Evolutionary conservation across 116 monocot species (phyloP), one percentile per base, ranked within the genome.

Genomic region (Zostera marina): DNA sequence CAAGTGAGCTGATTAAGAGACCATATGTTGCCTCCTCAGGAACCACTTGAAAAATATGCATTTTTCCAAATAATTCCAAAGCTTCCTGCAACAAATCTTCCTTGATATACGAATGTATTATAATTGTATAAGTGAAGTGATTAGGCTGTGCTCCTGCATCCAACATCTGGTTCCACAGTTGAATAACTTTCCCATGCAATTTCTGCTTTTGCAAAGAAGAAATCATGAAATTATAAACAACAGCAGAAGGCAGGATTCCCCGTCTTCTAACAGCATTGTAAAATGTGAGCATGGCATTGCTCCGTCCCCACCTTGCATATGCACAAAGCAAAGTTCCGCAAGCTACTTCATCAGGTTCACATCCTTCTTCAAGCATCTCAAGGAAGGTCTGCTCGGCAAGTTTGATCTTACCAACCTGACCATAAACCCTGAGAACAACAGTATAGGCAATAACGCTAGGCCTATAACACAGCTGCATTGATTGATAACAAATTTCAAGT

Each of bases 161-260:
- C 56, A 80, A 45, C 69, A 96, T 85, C 56, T 80, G 68, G 15
- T 80, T 65, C 89, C 96, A 89, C 49, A 96, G 39, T 8, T 80
- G 42, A 40, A 89, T 72, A 19, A 78, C 96, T 45, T 80, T 63
- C 15, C 6, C 61, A 53, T 96, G 96, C 51, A 83, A 55, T 63
- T 78, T 89, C 72, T 85, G 71, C 78, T 96, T 89, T 69, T 89
- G 89, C 65, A 89, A 73, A 44, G 89, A 96, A 7, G 89, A 96
- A 52, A 96, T 68, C 89, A 96, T 96, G 70, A 85, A 89, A 71
- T 96, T 96, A 59, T 70, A 96, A 63, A 96, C 96, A 14, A 78
- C 69, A 67, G 85, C 63, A 17, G 96, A 72, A 7, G 82, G 96
- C 55, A 83, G 52, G 47, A 89, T 69, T 41, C 76, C 83, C 64